Base-by-base conservation (phyloP, 225 moss, liverwort and hornwort species). In the Physcomitrellopsis africana region DNA sequence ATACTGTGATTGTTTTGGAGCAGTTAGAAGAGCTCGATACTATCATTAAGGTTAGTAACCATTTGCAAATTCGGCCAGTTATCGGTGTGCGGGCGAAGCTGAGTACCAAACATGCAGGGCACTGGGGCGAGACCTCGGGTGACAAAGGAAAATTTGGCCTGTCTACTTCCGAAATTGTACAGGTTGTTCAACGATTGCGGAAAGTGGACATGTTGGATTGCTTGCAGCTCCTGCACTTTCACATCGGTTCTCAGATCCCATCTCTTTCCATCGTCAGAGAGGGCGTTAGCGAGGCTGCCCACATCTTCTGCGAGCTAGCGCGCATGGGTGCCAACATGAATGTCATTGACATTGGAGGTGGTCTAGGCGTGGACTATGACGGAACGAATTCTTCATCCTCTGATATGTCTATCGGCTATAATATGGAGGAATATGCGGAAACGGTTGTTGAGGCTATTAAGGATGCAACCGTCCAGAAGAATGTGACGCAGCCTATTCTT, bases 171-270 rank as follows among this genome's bases (percentile, higher is more conserved):
- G 94, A 94, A 80, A 94, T 96, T 57, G 92, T 94, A 13, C 81
- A 83, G 29, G 87, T 96, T 23, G 92, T 96, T 44, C 82, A 82
- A 51, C 80, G 81, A n/a, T 26, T 96, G 47, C 74, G 84, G 81
- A 79, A 80, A 10, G 79, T 11, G 15, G 80, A 82, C 16, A 94
- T 92, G 94, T 19, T 94, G 44, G 83, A 89, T 45, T 87, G 88
- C 23, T 70, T 96, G 51, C 88, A 96, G 84, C 77, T 96, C 5
- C 81, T 96, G 1, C 96, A 96, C 61, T 96, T 94, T 52, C 96
- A 96, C 79, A 96, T 96, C 55, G 96, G 96, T 3, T 96, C 96
- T 1, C 96, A 96, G 79, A 94, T 96, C 13, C 94, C 96, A 0
- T 96, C 97, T 0, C 76, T 97, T 10, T 74, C 81, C 1, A 86